phyloP scores from a whole-genome alignment of 208 protist species.

The Acanthamoeba lenticulata region DNA sequence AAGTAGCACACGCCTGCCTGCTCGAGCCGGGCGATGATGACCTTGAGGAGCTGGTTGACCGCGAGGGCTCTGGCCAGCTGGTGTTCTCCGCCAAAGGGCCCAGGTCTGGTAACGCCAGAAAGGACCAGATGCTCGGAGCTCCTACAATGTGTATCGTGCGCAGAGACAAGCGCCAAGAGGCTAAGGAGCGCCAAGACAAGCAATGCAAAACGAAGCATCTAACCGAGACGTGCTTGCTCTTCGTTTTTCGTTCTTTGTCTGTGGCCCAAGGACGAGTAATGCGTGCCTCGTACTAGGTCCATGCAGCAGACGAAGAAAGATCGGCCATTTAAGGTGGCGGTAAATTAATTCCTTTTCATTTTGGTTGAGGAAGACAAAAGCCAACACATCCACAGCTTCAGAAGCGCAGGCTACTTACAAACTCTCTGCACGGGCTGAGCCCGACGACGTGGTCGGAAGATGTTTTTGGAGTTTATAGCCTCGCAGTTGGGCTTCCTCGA shows the following conservation, averaged over 20 bases:
- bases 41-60: background rate
- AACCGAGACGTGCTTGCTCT: too few relatives aligned
- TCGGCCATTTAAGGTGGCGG: too few relatives aligned
- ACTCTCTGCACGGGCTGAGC: too few relatives aligned
- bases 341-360: too few relatives aligned
- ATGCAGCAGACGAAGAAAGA: too few relatives aligned
- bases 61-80: background rate
- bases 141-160: background rate
- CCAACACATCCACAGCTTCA: too few relatives aligned
- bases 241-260: too few relatives aligned
- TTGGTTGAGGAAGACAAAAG: too few relatives aligned
- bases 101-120: background rate
- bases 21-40: background rate
- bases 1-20: background rate
- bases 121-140: too few relatives aligned
- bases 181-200: background rate
- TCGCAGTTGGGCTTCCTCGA: constrained; percentile 42
- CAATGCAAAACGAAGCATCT: background rate
- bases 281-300: too few relatives aligned
- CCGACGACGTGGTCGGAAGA: background rate
- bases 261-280: too few relatives aligned
- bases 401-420: too few relatives aligned
- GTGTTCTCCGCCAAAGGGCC: background rate
- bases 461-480: constrained; percentile 47
- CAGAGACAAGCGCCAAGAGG: background rate